Base-by-base conservation (phyloP, 2,329 filamentous ascomycete genomes). In the Grosmannia clavigera region DNA sequence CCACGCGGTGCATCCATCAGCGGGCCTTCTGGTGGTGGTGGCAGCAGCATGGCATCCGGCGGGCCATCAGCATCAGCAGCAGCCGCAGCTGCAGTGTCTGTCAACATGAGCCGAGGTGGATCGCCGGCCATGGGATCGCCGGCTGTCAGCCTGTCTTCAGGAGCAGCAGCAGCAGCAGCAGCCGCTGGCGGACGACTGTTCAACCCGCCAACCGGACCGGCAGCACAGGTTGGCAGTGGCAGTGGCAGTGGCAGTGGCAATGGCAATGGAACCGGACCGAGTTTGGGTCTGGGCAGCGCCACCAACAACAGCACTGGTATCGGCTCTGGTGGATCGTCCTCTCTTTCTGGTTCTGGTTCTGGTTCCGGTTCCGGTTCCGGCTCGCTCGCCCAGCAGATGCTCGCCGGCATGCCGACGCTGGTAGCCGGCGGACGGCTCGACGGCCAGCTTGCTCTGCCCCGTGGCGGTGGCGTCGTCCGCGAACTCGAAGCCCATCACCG, bases 151-250 rank as follows among this genome's bases (percentile, higher is more conserved):
- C 10, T 19, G 1, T 14, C 31, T 35, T 6, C 52, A 3, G 29
- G 22, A 4, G 31, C 5, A 29, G 16, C 52, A 25, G 48, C 46
- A 10, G n/a, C 46, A 50, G 35, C 35, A 38, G 35, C 35, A 10
- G 35, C 22, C 22, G 12, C 48, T 11, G 52, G 52, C 19, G 54
- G 54, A 2, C 54, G 74, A 62, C 75, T 79, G 0, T 83, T 83
- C 68, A 82, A 83, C 64, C 80, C 80, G 2, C 81, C 80, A 3
- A 82, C 81, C 1, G 81, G 81, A 3, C 81, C 80, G 0, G 71
- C 76, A 1, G 29, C 0, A 70, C 74, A 1, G 72, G 71, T 35
- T 19, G 12, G 10, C 54, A 25, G 31, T 46, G 58, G 27, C 57
- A 10, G 40, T 46, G 58, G 27, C 57, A 10, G 40, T 3, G 52